These are phyloP conservation scores for Teratosphaeria gauchensis DNA, from an alignment of 2,329 filamentous ascomycete species.

Conservation along the genomic window DNA sequence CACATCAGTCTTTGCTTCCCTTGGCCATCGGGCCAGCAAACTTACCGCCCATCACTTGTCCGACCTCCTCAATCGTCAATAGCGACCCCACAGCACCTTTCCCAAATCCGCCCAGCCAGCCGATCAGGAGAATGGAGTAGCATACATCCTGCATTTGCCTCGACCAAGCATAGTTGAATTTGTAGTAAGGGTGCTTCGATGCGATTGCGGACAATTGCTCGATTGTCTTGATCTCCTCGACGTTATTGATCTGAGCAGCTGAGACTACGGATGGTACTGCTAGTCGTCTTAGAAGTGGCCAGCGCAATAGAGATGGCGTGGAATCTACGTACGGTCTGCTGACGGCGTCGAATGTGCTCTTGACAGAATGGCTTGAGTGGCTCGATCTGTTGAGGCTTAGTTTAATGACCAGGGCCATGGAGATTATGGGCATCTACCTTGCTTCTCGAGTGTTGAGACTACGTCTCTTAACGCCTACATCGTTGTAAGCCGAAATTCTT, in stretches of 20 bases:
- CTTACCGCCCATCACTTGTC: slow-evolving; percentile 62
- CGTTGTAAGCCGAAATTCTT: slow-evolving; percentile 9
- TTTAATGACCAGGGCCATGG: neutral
- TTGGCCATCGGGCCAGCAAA: neutral
- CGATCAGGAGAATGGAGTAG: slow-evolving; percentile 51
- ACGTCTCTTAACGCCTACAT: slow-evolving; percentile 63
- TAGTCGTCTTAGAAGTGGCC: neutral
- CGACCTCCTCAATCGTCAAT: slow-evolving; percentile 80
- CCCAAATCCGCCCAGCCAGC: slow-evolving; percentile 69
- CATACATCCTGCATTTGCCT: slow-evolving; percentile 70
- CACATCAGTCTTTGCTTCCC: slow-evolving; percentile 1
- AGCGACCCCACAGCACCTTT: slow-evolving; percentile 49
- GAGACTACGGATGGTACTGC: neutral
- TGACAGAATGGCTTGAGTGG: slow-evolving; percentile 73
- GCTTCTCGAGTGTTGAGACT: slow-evolving; percentile 70
- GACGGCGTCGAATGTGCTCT: slow-evolving; percentile 80
- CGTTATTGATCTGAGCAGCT: slow-evolving; percentile 57
- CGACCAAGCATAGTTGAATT: slow-evolving; percentile 86
- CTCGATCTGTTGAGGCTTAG: slow-evolving; percentile 46
- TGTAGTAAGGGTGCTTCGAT: slow-evolving; percentile 90
- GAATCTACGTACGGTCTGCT: slow-evolving; percentile 42
- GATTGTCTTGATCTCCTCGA: slow-evolving; percentile 62
- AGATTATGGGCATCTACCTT: slow-evolving; percentile 36
- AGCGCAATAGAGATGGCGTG: slow-evolving; percentile 2
- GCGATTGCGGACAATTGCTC: slow-evolving; percentile 61